Conservation (phyloP, 441 rosid genomes). For the Populus trichocarpa region DNA sequence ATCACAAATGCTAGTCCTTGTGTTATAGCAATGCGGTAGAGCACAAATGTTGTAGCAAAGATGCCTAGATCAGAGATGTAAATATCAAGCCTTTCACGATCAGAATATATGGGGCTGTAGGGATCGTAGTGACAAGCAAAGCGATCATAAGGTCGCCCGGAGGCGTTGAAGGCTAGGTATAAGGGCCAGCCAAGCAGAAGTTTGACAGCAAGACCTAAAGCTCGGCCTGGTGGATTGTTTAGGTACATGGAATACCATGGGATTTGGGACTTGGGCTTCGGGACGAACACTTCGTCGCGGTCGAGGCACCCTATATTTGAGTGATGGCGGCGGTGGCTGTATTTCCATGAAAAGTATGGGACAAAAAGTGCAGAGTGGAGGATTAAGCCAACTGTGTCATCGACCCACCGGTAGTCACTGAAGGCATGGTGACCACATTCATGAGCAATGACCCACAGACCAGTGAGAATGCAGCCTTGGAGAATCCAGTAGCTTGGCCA, state of each 20-base stretch:
- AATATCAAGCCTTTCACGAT: slow-evolving; percentile 66
- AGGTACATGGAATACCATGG: slow-evolving; percentile 57
- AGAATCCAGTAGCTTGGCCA: slow-evolving; percentile 75
- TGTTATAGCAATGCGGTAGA: slow-evolving; percentile 43
- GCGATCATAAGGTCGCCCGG: slow-evolving; percentile 59
- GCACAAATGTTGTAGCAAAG: slow-evolving; percentile 41
- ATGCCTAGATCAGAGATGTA: slow-evolving; percentile 63
- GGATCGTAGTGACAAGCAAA: slow-evolving; percentile 76
- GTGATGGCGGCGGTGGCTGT: slow-evolving; percentile 89
- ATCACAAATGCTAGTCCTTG: slow-evolving; percentile 61
- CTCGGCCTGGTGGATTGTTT: slow-evolving; percentile 65
- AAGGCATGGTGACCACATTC: slow-evolving; percentile 96
- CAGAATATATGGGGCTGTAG: slow-evolving; percentile 62
- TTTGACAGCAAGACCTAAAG: slow-evolving; percentile 38
- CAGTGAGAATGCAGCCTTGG: slow-evolving; percentile 72
- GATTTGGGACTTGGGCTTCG: slow-evolving; percentile 43
- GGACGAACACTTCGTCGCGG: slow-evolving; percentile 79
- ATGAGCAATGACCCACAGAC: slow-evolving; percentile 83
- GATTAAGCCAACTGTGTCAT: slow-evolving; percentile 72
- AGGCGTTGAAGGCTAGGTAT: slow-evolving; percentile 68
- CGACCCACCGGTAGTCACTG: slow-evolving; percentile 78
- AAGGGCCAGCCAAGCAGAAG: slow-evolving; percentile 83
- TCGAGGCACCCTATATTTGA: slow-evolving; percentile 76
- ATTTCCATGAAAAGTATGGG: slow-evolving; percentile 89
- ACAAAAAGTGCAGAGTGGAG: slow-evolving; percentile 73